phyloP scores from a whole-genome alignment of 768 basidiomycete genomes.

The Rhodotorula babjevae region DNA sequence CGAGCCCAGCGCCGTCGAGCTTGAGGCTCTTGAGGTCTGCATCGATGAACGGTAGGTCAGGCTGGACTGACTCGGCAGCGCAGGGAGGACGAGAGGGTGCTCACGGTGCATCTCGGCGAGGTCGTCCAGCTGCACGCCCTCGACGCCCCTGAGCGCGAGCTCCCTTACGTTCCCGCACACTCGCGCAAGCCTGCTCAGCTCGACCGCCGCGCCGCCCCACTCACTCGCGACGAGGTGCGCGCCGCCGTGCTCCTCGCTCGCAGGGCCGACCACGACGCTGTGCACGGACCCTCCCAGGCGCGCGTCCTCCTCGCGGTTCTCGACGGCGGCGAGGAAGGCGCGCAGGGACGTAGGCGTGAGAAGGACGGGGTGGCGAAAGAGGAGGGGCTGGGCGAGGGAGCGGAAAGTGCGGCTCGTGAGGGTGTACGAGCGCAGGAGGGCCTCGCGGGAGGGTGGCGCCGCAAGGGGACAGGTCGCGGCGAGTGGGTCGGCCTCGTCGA shows the following conservation, averaged over 20 bases:
- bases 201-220: background rate
- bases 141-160: background rate
- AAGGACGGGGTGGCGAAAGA: background rate
- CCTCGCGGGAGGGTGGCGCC: too few relatives aligned
- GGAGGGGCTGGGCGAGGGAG: conserved; percentile 1
- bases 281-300: background rate
- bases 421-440: background rate
- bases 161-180: background rate
- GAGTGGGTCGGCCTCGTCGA: background rate
- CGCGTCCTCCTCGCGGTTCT: background rate
- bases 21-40: background rate
- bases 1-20: background rate
- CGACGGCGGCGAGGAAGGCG: background rate
- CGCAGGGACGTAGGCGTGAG: background rate
- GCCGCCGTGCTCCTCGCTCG: background rate
- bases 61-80: too few relatives aligned
- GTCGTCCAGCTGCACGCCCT: background rate
- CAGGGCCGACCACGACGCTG: background rate
- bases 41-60: too few relatives aligned
- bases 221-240: background rate
- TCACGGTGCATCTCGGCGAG: background rate
- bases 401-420: background rate
- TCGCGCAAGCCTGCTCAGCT: background rate
- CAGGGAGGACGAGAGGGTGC: too few relatives aligned
- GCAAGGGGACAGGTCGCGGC: too few relatives aligned